Evolutionary conservation across 495 filamentous ascomycete species (phyloP).

Genomic region (Diplogelasinospora grovesii): DNA sequence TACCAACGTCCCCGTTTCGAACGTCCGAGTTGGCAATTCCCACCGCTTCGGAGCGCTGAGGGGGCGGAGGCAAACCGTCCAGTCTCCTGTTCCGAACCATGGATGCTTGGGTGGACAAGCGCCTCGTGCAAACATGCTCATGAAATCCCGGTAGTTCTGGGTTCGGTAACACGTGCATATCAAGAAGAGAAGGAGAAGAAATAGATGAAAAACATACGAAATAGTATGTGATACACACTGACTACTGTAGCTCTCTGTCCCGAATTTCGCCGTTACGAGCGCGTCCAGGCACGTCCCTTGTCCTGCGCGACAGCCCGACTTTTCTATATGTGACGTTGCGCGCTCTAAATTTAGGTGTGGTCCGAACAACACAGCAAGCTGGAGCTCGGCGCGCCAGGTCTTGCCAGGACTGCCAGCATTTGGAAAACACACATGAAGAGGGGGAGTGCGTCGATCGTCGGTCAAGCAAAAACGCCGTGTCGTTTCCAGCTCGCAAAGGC

Average conservation of each 20-base stretch:
- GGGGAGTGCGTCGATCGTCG: slow-evolving; percentile 13
- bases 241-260: not conserved
- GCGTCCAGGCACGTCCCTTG: slow-evolving; percentile 1
- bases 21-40: not conserved
- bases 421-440: not conserved
- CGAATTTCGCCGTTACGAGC: slow-evolving; percentile 10
- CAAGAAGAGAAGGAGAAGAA: no score
- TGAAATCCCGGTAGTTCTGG: no score
- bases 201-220: not conserved
- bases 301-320: slow-evolving; percentile 6
- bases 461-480: slow-evolving; percentile 8
- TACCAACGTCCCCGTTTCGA: no score
- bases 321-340: slow-evolving; percentile 22
- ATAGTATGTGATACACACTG: not conserved
- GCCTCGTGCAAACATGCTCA: no score
- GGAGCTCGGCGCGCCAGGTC: slow-evolving; percentile 8
- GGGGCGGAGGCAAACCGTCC: not conserved
- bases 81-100: no score
- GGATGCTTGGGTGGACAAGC: no score
- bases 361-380: slow-evolving; percentile 14
- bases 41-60: not conserved
- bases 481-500: no score
- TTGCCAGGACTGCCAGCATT: slow-evolving; percentile 4
- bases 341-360: slow-evolving; percentile 22
- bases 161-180: no score